Evolutionary conservation across 2,329 filamentous ascomycete genomes (phyloP).

Genomic region (Seiridium unicorne): DNA sequence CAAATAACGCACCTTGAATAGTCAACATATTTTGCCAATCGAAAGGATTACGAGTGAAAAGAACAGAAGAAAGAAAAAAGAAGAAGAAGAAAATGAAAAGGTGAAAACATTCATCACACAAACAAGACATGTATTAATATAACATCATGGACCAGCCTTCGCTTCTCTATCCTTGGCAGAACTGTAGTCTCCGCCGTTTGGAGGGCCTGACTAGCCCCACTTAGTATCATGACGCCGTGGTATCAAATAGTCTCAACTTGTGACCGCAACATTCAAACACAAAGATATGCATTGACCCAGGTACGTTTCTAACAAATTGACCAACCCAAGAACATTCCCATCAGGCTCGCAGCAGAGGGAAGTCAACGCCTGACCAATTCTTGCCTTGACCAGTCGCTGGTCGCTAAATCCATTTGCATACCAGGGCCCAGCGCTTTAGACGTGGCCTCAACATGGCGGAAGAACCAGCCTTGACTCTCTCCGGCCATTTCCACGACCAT

Average conservation of each 20-base stretch:
- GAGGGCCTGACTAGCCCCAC: no score
- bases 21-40: not conserved
- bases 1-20: not conserved
- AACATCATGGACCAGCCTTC: not conserved
- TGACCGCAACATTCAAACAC: not conserved
- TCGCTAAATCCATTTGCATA: no score
- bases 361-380: no score
- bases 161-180: not conserved
- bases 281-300: no score
- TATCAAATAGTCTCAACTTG: not conserved
- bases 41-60: not conserved
- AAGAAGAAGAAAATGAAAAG: not conserved
- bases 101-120: no score
- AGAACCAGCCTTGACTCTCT: conserved; percentile 14
- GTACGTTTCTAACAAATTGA: no score
- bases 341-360: no score
- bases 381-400: no score
- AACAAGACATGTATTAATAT: not conserved
- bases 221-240: not conserved
- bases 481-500: conserved; percentile 30
- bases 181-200: no score
- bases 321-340: no score
- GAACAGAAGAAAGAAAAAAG: not conserved
- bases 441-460: not conserved
- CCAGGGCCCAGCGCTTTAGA: no score